A percentile compares a stretch with the other conserved stretches of the same genome.
These are phyloP conservation scores for Nothophaeocryptopus gaeumannii DNA, from an alignment of 2,329 filamentous ascomycete genomes.

Conservation along the genomic window DNA sequence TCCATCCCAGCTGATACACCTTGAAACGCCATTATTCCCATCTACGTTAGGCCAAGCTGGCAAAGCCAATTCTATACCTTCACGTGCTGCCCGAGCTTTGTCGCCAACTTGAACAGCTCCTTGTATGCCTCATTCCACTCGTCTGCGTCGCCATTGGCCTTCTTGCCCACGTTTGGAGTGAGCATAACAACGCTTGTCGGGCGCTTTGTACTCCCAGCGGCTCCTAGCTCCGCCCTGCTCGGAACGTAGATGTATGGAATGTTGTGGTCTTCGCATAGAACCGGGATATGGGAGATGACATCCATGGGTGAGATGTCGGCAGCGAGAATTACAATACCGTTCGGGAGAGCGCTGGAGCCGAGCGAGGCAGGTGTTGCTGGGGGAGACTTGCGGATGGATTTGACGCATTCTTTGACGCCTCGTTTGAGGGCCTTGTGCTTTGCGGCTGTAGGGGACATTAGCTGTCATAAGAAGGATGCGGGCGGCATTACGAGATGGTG, in stretches of 20 bases:
- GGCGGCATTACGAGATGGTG: too few species aligned
- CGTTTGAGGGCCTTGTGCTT: slow-evolving; percentile 95
- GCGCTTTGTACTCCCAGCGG: slow-evolving; percentile 89
- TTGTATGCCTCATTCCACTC: slow-evolving; percentile 58
- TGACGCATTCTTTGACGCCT: slow-evolving; percentile 98
- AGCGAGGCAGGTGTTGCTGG: slow-evolving; percentile 61
- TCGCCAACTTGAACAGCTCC: slow-evolving; percentile 58
- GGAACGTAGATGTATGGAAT: slow-evolving; percentile 95
- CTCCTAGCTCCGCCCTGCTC: slow-evolving; percentile 88
- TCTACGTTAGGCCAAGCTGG: not conserved
- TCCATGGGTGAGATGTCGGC: slow-evolving; percentile 98
- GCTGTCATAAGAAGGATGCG: too few species aligned
- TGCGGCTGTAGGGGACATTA: slow-evolving; percentile 61
- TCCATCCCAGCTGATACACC: not conserved
- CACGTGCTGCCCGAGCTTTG: slow-evolving; percentile 58
- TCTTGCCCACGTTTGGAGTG: slow-evolving; percentile 49
- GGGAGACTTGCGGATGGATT: slow-evolving; percentile 90
- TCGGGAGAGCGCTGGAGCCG: slow-evolving; percentile 50
- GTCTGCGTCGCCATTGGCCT: slow-evolving; percentile 50
- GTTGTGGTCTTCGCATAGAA: slow-evolving; percentile 96
- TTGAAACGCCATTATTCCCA: not conserved
- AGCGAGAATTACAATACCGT: slow-evolving; percentile 81
- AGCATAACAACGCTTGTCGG: slow-evolving; percentile 96
- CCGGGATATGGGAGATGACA: slow-evolving; percentile 95
- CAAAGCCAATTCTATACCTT: slow-evolving; percentile 42